Base-by-base conservation (phyloP, 1,139 yeast species). In the Yamadazyma oceani region DNA sequence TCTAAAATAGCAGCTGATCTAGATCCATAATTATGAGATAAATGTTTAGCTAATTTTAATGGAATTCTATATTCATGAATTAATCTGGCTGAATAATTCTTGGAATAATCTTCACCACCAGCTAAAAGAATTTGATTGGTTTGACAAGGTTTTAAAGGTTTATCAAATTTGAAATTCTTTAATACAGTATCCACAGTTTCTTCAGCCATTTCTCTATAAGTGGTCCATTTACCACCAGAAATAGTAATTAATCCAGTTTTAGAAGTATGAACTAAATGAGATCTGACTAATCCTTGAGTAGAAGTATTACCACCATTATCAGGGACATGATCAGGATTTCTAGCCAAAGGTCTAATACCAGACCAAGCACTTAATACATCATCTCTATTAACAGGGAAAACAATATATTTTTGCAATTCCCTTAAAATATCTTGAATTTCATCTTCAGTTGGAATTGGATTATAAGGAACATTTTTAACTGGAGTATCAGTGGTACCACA, bases 211-310 rank as follows among this genome's bases (percentile, higher is more conserved):
- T 88, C 96, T 69, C 97, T 79, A 70, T 89, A 90, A 29, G 97
- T 90, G 40, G 97, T 90, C 97, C 97, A 90, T 67, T 90, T 90
- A 63, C 97, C 97, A 55, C 97, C 97, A 21, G 96, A 85, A 52
- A 90, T 85, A 35, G 97, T 90, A 36, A 90, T 73, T 51, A 90
- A 75, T 17, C 92, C 94, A 36, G 84, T 72, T 42, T 73, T 78
- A 16, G 95, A 78, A 32, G 80, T 75, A 52, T 85, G 76, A 43
- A 90, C 76, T 57, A 90, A 73, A 64, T 90, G 97, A 51, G 88
- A 85, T 68, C 97, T 82, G 37, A 90, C 97, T 47, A 90, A 75
- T 39, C 89, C 92, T 36, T 73, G 73, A 26, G 64, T 49, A 22
- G 69, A 62, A 41, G 69, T 75, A 32, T 64, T 64, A 34, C 69